Evolutionary conservation across 2,329 filamentous ascomycete genomes (phyloP).

Genomic region (Aspergillus piperis): DNA sequence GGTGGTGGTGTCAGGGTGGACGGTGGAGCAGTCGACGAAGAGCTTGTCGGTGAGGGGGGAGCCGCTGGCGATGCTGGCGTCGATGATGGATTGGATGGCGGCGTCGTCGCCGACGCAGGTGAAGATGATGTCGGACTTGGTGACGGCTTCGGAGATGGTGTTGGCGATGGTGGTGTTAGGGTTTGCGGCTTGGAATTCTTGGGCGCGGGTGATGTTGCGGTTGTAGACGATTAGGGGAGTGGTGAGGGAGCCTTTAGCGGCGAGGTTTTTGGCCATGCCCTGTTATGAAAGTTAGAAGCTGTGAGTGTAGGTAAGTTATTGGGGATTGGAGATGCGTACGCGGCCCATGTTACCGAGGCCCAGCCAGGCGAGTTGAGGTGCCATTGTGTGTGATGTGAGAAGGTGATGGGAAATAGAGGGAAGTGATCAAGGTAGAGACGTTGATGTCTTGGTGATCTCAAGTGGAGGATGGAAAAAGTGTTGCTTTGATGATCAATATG

Average conservation of each 20-base stretch:
- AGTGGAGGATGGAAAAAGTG: not conserved
- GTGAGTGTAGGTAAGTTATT: not conserved
- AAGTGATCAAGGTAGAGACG: not conserved
- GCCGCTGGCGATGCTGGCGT: not conserved
- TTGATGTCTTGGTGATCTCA: too few relatives aligned
- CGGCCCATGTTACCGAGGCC: slow-evolving; percentile 6
- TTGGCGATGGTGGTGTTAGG: not conserved
- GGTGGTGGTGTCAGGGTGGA: slow-evolving; percentile 1
- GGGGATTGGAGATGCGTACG: not conserved
- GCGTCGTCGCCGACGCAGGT: slow-evolving; percentile 2
- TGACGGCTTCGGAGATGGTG: not conserved
- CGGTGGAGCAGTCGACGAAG: slow-evolving; percentile 5
- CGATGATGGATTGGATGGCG: not conserved
- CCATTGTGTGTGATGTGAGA: not conserved
- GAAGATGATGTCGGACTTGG: slow-evolving; percentile 5
- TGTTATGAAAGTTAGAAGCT: not conserved
- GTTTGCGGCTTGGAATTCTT: not conserved
- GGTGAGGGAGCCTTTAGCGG: not conserved
- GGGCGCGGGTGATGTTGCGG: not conserved
- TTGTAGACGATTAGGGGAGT: slow-evolving; percentile 2
- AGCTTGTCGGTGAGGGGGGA: not conserved
- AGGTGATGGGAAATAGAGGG: not conserved
- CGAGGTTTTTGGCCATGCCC: slow-evolving; percentile 3
- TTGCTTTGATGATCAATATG: not conserved
- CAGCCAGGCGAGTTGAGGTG: not conserved